Conservation (phyloP, 805 yeast species). For the Monosporozyma servazzii region DNA sequence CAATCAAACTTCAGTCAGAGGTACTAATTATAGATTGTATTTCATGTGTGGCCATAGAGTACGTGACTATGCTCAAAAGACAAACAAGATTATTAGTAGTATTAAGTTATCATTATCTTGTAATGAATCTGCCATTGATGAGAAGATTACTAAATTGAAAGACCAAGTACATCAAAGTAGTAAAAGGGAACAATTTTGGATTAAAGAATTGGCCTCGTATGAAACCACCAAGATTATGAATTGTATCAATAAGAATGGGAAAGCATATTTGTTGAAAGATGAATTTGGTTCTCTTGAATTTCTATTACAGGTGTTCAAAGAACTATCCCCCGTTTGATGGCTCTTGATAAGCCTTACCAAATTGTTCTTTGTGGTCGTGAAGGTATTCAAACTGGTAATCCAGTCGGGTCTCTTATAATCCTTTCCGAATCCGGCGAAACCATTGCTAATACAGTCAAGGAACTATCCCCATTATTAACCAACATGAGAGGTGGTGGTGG, state of each 20-base stretch:
- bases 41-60: slow-evolving; percentile 71
- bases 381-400: slow-evolving; percentile 27
- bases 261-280: slow-evolving; percentile 41
- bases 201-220: slow-evolving; percentile 48
- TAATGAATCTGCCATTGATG: slow-evolving; percentile 51
- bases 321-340: slow-evolving; percentile 20
- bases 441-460: slow-evolving; percentile 37
- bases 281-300: slow-evolving; percentile 45
- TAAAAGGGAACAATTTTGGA: slow-evolving; percentile 43
- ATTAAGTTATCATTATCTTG: slow-evolving; percentile 52
- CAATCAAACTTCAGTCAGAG: slow-evolving; percentile 61
- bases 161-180: slow-evolving; percentile 40
- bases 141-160: slow-evolving; percentile 40
- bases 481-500: slow-evolving; percentile 77
- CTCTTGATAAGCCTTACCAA: slow-evolving; percentile 28
- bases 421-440: slow-evolving; percentile 41
- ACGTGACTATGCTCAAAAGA: slow-evolving; percentile 38
- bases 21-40: slow-evolving; percentile 58
- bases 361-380: slow-evolving; percentile 55
- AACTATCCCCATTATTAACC: slow-evolving; percentile 38
- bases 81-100: slow-evolving; percentile 42
- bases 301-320: slow-evolving; percentile 37
- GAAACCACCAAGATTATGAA: slow-evolving; percentile 33
- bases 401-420: slow-evolving; percentile 56
- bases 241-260: slow-evolving; percentile 24